Conservation (phyloP, 1,284 basidiomycete species). For the Phellopilus nigrolimitatus region DNA sequence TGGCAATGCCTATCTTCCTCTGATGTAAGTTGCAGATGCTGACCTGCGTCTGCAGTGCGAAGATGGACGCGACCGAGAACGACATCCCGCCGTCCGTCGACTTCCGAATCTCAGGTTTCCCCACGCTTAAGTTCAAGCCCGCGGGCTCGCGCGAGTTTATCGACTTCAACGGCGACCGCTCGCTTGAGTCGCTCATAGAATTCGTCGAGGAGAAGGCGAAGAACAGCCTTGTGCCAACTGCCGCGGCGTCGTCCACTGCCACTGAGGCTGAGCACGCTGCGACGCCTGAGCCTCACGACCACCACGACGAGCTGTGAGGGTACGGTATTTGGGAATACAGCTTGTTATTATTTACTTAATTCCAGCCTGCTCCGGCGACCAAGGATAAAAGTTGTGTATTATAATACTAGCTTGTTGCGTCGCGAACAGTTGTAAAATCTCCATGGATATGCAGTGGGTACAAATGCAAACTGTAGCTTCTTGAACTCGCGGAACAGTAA, state of each 20-base stretch:
- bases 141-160: conserved; percentile 85
- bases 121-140: conserved; percentile 95
- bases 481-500: too few species aligned
- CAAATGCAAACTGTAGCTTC: too few species aligned
- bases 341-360: background rate
- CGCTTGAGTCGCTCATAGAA: conserved; percentile 78
- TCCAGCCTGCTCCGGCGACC: background rate
- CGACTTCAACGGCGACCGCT: conserved; percentile 91
- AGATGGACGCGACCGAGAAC: conserved; percentile 96
- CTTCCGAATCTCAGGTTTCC: conserved; percentile 88
- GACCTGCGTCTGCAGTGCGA: conserved; percentile 59
- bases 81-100: conserved; percentile 86
- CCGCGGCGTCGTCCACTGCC: background rate
- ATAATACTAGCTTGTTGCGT: too few species aligned
- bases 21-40: background rate
- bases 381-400: background rate
- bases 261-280: conserved; percentile 7
- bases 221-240: conserved; percentile 49
- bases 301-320: conserved; percentile 19
- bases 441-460: too few species aligned
- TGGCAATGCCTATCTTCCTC: conserved; percentile 18
- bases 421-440: too few species aligned
- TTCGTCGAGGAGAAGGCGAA: conserved; percentile 81
- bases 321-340: background rate
- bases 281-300: conserved; percentile 13